These are phyloP conservation scores for Phlyctochytrium arcticum DNA, from an alignment of 192 early-diverging fungal genomes.

Conservation along the genomic window DNA sequence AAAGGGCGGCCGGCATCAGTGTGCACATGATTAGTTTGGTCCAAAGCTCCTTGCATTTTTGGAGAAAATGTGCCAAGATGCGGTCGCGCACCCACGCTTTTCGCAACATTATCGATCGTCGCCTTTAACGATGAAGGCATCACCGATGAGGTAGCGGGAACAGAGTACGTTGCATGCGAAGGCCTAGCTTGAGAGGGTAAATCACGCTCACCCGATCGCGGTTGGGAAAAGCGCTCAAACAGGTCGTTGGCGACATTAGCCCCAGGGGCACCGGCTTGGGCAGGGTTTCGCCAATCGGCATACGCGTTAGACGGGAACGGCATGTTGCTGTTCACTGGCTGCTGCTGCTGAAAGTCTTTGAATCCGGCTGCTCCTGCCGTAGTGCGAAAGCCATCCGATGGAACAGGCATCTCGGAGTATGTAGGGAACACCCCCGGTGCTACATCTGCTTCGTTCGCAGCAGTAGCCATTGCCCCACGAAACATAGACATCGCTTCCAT, in stretches of 20 bases:
- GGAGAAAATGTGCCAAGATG: background rate
- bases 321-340: too few species aligned
- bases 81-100: background rate
- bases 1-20: background rate
- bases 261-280: too few species aligned
- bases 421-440: background rate
- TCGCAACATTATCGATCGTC: background rate
- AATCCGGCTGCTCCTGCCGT: background rate
- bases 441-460: background rate
- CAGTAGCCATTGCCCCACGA: slow-evolving; percentile 14
- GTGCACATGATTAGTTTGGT: too few species aligned
- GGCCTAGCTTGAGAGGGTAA: background rate
- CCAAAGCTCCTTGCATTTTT: background rate
- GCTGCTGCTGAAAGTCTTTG: too few species aligned
- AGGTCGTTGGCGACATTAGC: background rate
- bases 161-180: background rate
- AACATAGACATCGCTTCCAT: slow-evolving; percentile 50
- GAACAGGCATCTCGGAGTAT: background rate
- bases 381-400: background rate
- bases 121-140: background rate
- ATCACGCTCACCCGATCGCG: background rate
- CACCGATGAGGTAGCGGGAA: background rate
- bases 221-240: background rate
- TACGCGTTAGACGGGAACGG: too few species aligned
- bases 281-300: too few species aligned